Base-by-base conservation (phyloP, 2,329 filamentous ascomycete genomes). In the Alternaria conjuncta region DNA sequence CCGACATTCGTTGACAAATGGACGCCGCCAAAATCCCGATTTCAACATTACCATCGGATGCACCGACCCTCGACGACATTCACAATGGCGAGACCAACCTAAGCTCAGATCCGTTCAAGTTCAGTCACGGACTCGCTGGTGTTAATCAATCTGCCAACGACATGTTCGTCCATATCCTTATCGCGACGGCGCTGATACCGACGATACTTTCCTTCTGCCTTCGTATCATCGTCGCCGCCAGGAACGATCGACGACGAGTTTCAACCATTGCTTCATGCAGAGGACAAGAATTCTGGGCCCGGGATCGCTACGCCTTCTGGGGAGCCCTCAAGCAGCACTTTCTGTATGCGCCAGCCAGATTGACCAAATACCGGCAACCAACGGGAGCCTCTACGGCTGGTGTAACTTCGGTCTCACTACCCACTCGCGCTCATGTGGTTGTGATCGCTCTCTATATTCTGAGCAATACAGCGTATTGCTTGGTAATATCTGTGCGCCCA, bases 401-500 rank as follows among this genome's bases (percentile, higher is more conserved):
- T 18, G 69, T 81, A 55, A 81, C 79, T 56, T 72, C 82, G 13
- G 80, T 80, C 25, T 81, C 77, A 3, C 71, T 83, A 5, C 81
- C 82, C 5, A 78, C 74, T 47, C 74, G 81, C 45, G 74, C 82
- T 53, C 81, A 83, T 59, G 73, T 74, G 4, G 67, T 82, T 45
- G 79, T 81, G 63, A 74, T 84, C 18, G n/a, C 77, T 12, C 65
- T 77, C 8, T 83, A 83, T 66, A 63, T 81, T 6, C 74, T 71
- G 20, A 77, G 81, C 67, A 82, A 82, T 57, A 66, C 81, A 20
- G 73, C 75, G 30, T 81, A 82, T 65, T 80, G 75, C 50, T 69
- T 78, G 44, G 77, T 80, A 65, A 78, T 77, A 36, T 81, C 97
- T 87, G 68, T 89, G 75, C 54, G 90, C 87, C 23, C 90, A 84